Evolutionary conservation across 164 flowering plant species (phyloP), one percentile per base, ranked within the genome.

Genomic region (Magnolia sinica): DNA sequence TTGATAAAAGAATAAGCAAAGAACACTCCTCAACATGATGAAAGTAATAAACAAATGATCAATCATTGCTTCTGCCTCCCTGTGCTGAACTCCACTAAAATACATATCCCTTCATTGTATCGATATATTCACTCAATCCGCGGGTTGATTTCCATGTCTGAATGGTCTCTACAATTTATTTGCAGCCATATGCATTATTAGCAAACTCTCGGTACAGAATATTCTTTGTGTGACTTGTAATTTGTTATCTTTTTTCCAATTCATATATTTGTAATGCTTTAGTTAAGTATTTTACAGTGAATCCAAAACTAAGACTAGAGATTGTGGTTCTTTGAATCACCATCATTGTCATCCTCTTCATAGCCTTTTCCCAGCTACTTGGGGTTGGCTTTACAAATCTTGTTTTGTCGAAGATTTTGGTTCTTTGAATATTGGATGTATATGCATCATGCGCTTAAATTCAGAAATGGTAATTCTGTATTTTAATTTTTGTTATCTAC

Each of bases 401-500:
- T 37, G 18, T 55, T 9, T 55, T 16, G 18, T 55, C 18, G 16
- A 11, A 55, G 61, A 55, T 55, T 11, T 55, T 55, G 61, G 61
- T 55, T 16, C 14, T 68, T 16, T 18, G 73, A 29, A 50, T 45
- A 70, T 49, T 50, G 19, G 58, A 70, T 70, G 55, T 0, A 19
- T 22, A 45, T n/a, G 58, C 8, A 49, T 16, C 13, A 70, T n/a
- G 18, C 7, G 73, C 10, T 68, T n/a, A 70, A 13, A 70, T 50
- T 7, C 23, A 50, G 55, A 70, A 49, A 8, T 70, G 31, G 2
- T 70, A 29, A 51, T 78, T 55, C n/a, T 74, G 71, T 31, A 8
- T 45, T 22, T 59, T 72, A 14, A n/a, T 8, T 74, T 63, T 9
- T 55, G 76, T 79, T 7, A 29, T 52, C 79, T 85, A 76, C 92